These are phyloP conservation scores for Hypoxylon sp. DNA, from an alignment of 2,329 filamentous ascomycete genomes.

Conservation along the genomic window DNA sequence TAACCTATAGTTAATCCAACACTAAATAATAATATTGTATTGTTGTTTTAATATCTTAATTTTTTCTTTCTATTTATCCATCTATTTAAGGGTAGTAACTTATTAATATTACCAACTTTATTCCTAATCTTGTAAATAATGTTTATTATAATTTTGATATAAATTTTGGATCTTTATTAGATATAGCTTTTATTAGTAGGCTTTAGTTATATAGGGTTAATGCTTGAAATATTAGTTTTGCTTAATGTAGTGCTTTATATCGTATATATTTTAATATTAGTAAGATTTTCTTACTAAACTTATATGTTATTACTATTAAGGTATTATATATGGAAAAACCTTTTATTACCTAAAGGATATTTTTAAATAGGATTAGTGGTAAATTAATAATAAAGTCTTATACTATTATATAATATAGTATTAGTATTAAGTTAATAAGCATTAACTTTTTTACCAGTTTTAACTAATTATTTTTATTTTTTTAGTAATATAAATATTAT, in stretches of 20 bases:
- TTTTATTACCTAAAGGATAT: background rate
- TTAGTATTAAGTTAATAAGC: background rate
- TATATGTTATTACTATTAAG: background rate
- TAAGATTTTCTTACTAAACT: background rate
- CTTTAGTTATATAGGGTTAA: background rate
- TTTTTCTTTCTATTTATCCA: background rate
- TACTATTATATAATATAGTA: background rate
- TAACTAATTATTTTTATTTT: background rate
- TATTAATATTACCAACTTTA: background rate
- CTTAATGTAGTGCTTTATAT: background rate
- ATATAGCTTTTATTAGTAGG: background rate
- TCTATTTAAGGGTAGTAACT: background rate
- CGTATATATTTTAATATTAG: background rate
- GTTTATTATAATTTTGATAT: background rate
- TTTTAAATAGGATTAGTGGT: background rate
- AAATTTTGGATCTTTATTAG: background rate
- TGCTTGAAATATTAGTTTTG: background rate
- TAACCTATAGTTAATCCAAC: background rate
- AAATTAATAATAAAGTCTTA: background rate
- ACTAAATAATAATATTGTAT: background rate
- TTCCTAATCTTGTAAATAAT: background rate
- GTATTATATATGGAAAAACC: background rate
- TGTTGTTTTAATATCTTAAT: background rate
- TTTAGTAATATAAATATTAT: background rate
- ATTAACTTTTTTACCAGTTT: background rate